A percentile compares a stretch with the other conserved stretches of the same genome.
phyloP scores from a whole-genome alignment of 805 yeast genomes.

The Scheffersomyces lignosus region DNA sequence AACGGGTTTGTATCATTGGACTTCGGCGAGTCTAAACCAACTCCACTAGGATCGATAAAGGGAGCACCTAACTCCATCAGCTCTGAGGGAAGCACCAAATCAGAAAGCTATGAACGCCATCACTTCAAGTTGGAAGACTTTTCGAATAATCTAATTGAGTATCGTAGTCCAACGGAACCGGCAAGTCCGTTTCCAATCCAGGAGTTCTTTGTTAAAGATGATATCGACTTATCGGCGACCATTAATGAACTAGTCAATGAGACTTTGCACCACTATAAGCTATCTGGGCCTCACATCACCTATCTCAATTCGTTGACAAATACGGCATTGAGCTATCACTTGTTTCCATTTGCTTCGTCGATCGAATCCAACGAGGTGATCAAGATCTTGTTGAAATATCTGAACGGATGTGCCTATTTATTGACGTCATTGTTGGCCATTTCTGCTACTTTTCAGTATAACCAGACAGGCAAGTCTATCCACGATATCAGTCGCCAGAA shows the following conservation, averaged over 20 bases:
- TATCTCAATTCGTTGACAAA: conserved; percentile 30
- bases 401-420: conserved; percentile 20
- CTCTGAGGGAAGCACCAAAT: conserved; percentile 1
- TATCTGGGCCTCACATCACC: conserved; percentile 29
- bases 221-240: conserved; percentile 1
- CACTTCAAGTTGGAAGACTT: conserved; percentile 21
- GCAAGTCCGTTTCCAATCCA: neutral
- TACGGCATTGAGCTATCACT: conserved; percentile 28
- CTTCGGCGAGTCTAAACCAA: conserved; percentile 1
- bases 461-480: conserved; percentile 17
- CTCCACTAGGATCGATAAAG: too few species aligned
- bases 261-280: conserved; percentile 17
- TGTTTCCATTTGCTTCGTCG: conserved; percentile 40
- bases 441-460: conserved; percentile 27
- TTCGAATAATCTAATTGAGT: conserved; percentile 5
- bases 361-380: conserved; percentile 36
- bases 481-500: conserved; percentile 20
- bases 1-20: conserved; percentile 21
- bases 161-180: neutral
- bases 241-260: neutral
- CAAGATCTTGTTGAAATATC: conserved; percentile 21
- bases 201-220: neutral
- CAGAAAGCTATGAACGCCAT: conserved; percentile 18
- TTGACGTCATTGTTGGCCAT: conserved; percentile 23
- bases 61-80: neutral